Evolutionary conservation across 495 filamentous ascomycete species (phyloP).

Genomic region (Hypoxylon trugodes): DNA sequence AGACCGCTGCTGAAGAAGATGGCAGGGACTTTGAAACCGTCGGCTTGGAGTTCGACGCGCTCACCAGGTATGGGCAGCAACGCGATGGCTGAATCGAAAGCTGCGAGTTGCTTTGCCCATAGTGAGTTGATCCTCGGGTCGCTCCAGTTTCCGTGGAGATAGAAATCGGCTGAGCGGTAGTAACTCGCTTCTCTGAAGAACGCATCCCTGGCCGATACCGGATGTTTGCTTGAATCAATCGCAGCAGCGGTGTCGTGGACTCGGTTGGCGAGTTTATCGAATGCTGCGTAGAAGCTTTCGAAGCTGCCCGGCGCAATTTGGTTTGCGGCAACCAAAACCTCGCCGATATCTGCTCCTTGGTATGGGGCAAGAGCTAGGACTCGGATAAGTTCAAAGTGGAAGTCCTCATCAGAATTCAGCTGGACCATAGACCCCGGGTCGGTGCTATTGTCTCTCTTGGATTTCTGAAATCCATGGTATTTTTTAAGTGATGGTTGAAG

Average conservation of each 20-base stretch:
- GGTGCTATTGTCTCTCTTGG: conserved; percentile 18
- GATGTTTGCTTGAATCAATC: conserved; percentile 24
- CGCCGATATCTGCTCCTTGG: conserved; percentile 47
- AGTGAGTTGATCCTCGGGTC: conserved; percentile 60
- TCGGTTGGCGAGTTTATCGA: conserved; percentile 44
- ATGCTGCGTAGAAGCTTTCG: conserved; percentile 45
- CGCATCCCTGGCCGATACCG: conserved; percentile 46
- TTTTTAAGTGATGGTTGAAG: no score
- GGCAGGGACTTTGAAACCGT: conserved; percentile 44
- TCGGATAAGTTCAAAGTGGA: conserved; percentile 49
- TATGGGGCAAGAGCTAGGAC: conserved; percentile 40
- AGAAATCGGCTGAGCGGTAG: conserved; percentile 56
- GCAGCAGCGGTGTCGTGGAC: conserved; percentile 12
- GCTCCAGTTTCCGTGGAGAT: conserved; percentile 50
- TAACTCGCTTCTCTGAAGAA: conserved; percentile 53
- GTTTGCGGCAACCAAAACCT: conserved; percentile 48
- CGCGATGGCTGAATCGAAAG: conserved; percentile 66
- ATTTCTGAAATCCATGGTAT: neutral
- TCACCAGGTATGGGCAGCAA: conserved; percentile 48
- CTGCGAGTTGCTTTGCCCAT: conserved; percentile 73
- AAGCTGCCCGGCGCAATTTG: conserved; percentile 49
- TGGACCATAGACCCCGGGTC: conserved; percentile 24
- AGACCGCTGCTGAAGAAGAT: conserved; percentile 41
- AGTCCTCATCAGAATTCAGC: conserved; percentile 40
- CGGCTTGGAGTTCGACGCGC: conserved; percentile 44